Evolutionary conservation across 2,329 filamentous ascomycete genomes (phyloP), one percentile per base, ranked within the genome.

Genomic region (Tolypocladium pustulatum): DNA sequence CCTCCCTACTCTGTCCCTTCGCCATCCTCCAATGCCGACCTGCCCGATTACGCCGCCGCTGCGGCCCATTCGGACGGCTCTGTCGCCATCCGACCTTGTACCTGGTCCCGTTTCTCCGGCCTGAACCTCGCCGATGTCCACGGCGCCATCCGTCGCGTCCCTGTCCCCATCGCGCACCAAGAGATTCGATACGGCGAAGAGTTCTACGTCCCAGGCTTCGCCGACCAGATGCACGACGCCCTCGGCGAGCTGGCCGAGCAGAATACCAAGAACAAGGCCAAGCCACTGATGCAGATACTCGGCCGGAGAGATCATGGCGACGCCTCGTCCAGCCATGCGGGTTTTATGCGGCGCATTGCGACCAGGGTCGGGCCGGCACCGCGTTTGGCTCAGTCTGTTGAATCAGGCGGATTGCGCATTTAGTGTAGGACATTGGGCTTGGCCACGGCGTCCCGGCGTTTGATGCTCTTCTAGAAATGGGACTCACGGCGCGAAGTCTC

Each of bases 61-160:
- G 66, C 67, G 32, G 65, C 65, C 60, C 61, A 76, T 59, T 65
- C 65, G 60, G 63, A 76, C 60, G 60, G 55, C 49, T 61, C 59
- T 32, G 57, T 63, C 27, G 54, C 60, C 41, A 62, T 65, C 55
- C 59, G 53, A 3, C 55, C 61, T n/a, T 49, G 27, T 9, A 53
- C 56, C 37, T 62, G 62, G 58, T 60, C 59, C 55, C 30, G 60
- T 57, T 65, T 62, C 37, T 60, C 62, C 12, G 59, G 60, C 34
- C 59, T 64, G 3, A 56, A 57, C 17, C 58, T 65, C 9, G 55
- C 25, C 15, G 61, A 65, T 54, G 38, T 65, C 15, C 32, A 20
- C 20, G 30, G 43, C n/a, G 38, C 41, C 36, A 36, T 62, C 13
- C 61, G 59, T 10, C 60, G 60, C 27, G 32, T 65, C 41, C 63